These are phyloP conservation scores for Amauroascus verrucosus DNA, from an alignment of 2,329 filamentous ascomycete genomes.

Conservation along the genomic window DNA sequence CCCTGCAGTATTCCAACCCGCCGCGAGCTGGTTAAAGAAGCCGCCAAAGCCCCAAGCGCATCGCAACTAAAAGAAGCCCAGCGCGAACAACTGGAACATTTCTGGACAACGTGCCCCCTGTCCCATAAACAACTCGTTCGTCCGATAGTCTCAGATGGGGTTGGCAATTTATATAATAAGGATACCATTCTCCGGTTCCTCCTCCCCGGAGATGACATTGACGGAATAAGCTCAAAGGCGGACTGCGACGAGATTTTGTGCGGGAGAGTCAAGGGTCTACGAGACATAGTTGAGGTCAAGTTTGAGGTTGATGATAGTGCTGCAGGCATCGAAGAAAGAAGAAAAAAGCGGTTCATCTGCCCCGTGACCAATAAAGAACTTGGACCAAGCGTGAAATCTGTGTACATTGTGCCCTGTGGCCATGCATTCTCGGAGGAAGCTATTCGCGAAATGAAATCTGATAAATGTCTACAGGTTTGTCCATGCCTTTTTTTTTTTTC, in stretches of 20 bases:
- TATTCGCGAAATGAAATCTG: conserved; percentile 64
- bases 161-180: conserved; percentile 87
- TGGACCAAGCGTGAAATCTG: conserved; percentile 65
- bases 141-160: conserved; percentile 73
- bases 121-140: conserved; percentile 63
- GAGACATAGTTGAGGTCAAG: conserved; percentile 78
- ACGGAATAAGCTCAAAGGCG: conserved; percentile 42
- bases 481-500: background rate
- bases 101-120: conserved; percentile 81
- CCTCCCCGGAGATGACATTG: conserved; percentile 46
- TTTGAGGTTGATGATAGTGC: conserved; percentile 49
- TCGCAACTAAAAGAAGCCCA: conserved; percentile 82
- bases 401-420: conserved; percentile 88
- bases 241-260: conserved; percentile 54
- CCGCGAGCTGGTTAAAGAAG: conserved; percentile 89
- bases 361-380: conserved; percentile 80
- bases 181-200: conserved; percentile 69
- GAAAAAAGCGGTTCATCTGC: conserved; percentile 59
- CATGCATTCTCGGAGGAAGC: conserved; percentile 86
- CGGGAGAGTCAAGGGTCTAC: conserved; percentile 62
- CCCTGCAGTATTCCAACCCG: conserved; percentile 72
- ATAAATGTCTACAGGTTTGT: conserved; percentile 48
- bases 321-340: conserved; percentile 30
- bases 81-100: conserved; percentile 72
- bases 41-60: conserved; percentile 68